A percentile compares a stretch with the other conserved stretches of the same genome.
phyloP scores from a whole-genome alignment of 805 yeast species.

The Grigorovia yakushimaensis region DNA sequence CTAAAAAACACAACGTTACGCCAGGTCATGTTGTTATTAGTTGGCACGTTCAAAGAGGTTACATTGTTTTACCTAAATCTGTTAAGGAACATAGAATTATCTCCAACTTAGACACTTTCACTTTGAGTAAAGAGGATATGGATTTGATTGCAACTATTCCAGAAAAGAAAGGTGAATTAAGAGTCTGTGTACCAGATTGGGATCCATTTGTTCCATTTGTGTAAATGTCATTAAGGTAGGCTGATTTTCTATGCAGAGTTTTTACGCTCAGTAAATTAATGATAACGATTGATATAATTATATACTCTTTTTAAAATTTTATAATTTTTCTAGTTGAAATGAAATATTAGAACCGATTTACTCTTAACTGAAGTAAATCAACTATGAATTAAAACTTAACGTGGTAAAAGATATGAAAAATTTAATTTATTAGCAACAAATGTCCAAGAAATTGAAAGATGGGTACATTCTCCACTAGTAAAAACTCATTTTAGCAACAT shows the following conservation, averaged over 20 bases:
- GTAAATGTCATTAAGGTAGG: too few relatives aligned
- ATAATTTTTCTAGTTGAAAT: too few relatives aligned
- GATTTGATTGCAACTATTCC: constrained; percentile 22
- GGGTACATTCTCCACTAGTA: too few relatives aligned
- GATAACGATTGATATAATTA: background rate
- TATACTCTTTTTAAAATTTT: too few relatives aligned
- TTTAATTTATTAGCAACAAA: too few relatives aligned
- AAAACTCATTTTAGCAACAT: too few relatives aligned
- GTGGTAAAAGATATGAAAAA: too few relatives aligned
- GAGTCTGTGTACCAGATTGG: constrained; percentile 25
- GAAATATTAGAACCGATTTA: too few relatives aligned
- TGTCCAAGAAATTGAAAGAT: too few relatives aligned
- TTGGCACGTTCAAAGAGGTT: constrained; percentile 51
- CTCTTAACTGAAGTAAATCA: too few relatives aligned
- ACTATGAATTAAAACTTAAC: too few relatives aligned
- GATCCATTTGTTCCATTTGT: constrained; percentile 10
- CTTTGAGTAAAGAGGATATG: constrained; percentile 31
- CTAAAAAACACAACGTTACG: constrained; percentile 31
- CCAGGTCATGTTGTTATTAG: constrained; percentile 47
- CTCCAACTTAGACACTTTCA: constrained; percentile 27
- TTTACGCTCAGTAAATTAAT: background rate
- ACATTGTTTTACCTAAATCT: constrained; percentile 45
- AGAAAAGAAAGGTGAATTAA: constrained; percentile 23
- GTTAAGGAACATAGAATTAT: constrained; percentile 36
- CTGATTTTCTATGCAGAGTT: too few relatives aligned